phyloP scores from a whole-genome alignment of 2,329 filamentous ascomycete species.

The Aspergillus pseudoterreus region DNA sequence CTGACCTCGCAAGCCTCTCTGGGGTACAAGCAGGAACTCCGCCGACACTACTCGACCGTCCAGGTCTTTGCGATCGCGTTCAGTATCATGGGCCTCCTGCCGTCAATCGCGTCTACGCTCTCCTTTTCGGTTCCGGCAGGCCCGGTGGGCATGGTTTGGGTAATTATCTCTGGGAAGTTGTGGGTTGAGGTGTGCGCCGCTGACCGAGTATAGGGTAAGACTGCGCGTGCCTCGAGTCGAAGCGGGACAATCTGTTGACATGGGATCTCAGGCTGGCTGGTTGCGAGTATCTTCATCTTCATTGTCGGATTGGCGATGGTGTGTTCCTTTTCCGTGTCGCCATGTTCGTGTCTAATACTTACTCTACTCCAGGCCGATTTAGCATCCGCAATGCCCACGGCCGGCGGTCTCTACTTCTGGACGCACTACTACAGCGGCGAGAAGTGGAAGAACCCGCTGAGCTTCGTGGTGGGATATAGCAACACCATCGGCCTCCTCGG shows the following conservation, averaged over 20 bases:
- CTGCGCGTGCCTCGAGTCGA: too few species aligned
- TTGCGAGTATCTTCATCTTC: conserved; percentile 57
- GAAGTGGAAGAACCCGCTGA: conserved; percentile 54
- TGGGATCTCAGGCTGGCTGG: conserved; percentile 48
- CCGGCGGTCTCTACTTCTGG: conserved; percentile 58
- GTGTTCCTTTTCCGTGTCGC: conserved; percentile 12
- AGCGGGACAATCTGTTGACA: background rate
- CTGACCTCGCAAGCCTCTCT: conserved; percentile 25
- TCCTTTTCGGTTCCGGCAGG: conserved; percentile 58
- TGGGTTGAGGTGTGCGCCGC: background rate
- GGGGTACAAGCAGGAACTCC: conserved; percentile 59
- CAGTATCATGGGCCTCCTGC: conserved; percentile 59
- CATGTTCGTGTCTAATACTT: background rate
- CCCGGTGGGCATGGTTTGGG: conserved; percentile 60
- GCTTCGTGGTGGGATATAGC: conserved; percentile 60
- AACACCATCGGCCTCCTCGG: conserved; percentile 60
- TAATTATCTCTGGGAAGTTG: conserved; percentile 48
- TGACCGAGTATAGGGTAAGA: background rate
- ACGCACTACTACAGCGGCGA: conserved; percentile 58
- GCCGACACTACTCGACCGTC: conserved; percentile 59
- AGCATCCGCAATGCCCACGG: conserved; percentile 56
- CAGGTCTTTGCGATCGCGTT: conserved; percentile 61
- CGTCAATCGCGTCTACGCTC: conserved; percentile 58
- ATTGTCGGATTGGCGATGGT: conserved; percentile 59
- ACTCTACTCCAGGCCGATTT: conserved; percentile 41